Evolutionary conservation across 768 basidiomycete genomes (phyloP).

Genomic region (Termitomyces sp.): DNA sequence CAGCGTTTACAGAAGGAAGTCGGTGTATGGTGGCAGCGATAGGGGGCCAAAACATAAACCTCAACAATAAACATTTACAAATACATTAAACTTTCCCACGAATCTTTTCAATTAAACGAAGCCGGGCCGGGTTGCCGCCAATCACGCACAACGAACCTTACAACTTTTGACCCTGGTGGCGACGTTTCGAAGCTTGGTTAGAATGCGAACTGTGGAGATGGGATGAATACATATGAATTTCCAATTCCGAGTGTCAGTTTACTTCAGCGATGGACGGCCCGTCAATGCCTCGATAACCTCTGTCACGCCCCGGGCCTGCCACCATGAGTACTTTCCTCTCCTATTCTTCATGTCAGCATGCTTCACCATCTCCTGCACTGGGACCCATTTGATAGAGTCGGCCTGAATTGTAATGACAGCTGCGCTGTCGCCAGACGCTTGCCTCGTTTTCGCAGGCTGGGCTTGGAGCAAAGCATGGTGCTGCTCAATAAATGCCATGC

Average conservation of each 20-base stretch:
- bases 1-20: slow-evolving; percentile 5
- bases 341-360: slow-evolving; percentile 92
- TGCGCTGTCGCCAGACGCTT: slow-evolving; percentile 64
- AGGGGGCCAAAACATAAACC: slow-evolving; percentile 18
- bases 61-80: slow-evolving; percentile 32
- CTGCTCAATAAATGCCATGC: slow-evolving; percentile 91
- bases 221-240: slow-evolving; percentile 10
- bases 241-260: slow-evolving; percentile 20
- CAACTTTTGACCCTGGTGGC: slow-evolving; percentile 8
- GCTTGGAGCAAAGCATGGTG: slow-evolving; percentile 60
- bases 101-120: slow-evolving; percentile 14
- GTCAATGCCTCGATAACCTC: slow-evolving; percentile 73
- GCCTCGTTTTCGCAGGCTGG: slow-evolving; percentile 51
- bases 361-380: slow-evolving; percentile 77
- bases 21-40: slow-evolving; percentile 13
- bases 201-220: slow-evolving; percentile 2
- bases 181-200: not conserved
- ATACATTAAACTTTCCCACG: slow-evolving; percentile 33
- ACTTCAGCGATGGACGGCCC: slow-evolving; percentile 59
- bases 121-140: not conserved
- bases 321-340: slow-evolving; percentile 78
- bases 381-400: slow-evolving; percentile 76
- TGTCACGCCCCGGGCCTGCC: slow-evolving; percentile 54
- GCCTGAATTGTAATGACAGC: slow-evolving; percentile 92
- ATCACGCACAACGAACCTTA: not conserved